phyloP scores from a whole-genome alignment of 1,284 basidiomycete species.

The Stygiomarasmius scandens region DNA sequence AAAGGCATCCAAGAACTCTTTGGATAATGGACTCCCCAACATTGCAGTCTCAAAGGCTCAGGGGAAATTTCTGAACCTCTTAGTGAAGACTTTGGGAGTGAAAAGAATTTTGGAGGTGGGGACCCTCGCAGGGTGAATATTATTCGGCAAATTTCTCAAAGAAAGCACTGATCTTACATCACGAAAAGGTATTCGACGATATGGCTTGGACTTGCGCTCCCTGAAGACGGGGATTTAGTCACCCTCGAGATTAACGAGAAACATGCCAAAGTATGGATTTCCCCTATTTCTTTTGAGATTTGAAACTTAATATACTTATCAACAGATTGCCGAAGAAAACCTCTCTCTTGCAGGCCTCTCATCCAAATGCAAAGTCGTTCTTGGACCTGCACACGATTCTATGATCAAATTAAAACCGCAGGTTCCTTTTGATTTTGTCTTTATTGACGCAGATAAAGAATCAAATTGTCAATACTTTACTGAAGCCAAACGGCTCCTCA shows the following conservation, averaged over 20 bases:
- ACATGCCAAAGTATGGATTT: slow-evolving; percentile 46
- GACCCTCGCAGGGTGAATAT: slow-evolving; percentile 60
- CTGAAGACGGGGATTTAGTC: slow-evolving; percentile 52
- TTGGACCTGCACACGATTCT: slow-evolving; percentile 52
- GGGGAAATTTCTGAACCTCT: slow-evolving; percentile 57
- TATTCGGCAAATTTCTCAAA: background rate
- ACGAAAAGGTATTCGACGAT: slow-evolving; percentile 59
- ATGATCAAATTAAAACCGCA: slow-evolving; percentile 44
- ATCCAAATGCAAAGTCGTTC: slow-evolving; percentile 47
- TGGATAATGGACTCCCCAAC: slow-evolving; percentile 35
- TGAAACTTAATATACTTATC: background rate
- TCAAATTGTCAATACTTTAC: slow-evolving; percentile 52
- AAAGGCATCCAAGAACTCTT: slow-evolving; percentile 42
- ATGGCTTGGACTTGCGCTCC: slow-evolving; percentile 59
- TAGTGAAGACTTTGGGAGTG: slow-evolving; percentile 49
- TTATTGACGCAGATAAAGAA: slow-evolving; percentile 65
- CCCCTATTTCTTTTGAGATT: too few relatives aligned
- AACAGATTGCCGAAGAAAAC: slow-evolving; percentile 55
- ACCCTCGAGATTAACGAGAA: slow-evolving; percentile 53
- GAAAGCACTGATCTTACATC: background rate
- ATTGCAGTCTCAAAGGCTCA: slow-evolving; percentile 59
- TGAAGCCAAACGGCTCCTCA: slow-evolving; percentile 57
- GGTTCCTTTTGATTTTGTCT: slow-evolving; percentile 54
- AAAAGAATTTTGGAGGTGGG: slow-evolving; percentile 63
- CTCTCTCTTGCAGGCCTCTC: slow-evolving; percentile 50